Evolutionary conservation across 75 land plant genomes (phyloP), one percentile per base, ranked within the genome.

Genomic region (Sequoia sempervirens): DNA sequence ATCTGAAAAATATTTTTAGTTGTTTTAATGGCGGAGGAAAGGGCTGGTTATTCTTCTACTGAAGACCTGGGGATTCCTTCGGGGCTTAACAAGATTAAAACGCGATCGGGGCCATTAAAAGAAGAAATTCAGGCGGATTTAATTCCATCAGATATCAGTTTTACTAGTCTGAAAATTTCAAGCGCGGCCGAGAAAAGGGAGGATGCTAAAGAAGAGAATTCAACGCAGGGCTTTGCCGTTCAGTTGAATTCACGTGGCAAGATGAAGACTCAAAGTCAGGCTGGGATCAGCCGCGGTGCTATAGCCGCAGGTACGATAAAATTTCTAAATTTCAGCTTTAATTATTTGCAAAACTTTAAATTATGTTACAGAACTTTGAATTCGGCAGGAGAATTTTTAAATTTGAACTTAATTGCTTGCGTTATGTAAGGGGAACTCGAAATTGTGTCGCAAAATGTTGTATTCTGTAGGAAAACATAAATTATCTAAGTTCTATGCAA

Each of bases 31-130:
- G 88, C 50, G 34, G 83, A 75, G 30, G n/a, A 69, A 76, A 45
- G 72, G 26, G 53, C 80, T 20, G 9, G 66, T 61, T 61, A 23
- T 61, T 61, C n/a, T 75, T 56, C 66, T 72, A 56, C 58, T 13
- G 78, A 37, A 20, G 83, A 61, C 38, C 8, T 82, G 68, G 82
- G 74, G 1, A 89, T 89, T 80, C 90, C 90, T 3, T 74, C 83
- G 5, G 90, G 90, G 14, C 84, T 89, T 69, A 89, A 89, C 47
- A 88, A 83, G 74, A 89, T 89, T 32, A 89, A 85, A 81, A 89
- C 90, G 34, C 86, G 86, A 4, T 82, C 75, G 12, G 82, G 68
- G 13, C 82, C 43, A 20, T n/a, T 78, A 40, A 78, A 45, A 43
- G 80, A 78, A 41, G 80, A 45, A 40, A 78, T 2, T 41, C 80